Evolutionary conservation across 352 stramenopile genomes (phyloP), one percentile per base, ranked within the genome.

Genomic region (Phytophthora hybrid): DNA sequence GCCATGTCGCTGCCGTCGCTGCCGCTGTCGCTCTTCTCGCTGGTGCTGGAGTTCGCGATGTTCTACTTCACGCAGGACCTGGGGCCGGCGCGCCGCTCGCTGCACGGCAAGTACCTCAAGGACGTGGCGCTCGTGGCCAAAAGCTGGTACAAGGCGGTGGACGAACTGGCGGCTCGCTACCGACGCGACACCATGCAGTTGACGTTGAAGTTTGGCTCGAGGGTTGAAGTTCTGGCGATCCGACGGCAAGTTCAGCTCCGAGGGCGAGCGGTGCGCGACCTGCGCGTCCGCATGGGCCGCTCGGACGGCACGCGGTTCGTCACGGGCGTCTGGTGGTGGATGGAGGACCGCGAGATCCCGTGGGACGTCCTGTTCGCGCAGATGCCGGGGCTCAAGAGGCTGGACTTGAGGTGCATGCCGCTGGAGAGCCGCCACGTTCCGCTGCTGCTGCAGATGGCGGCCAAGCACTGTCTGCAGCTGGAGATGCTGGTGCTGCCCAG

Each of bases 271-370:
- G 60, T 88, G 32, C 69, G 74, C 5, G 71, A 79, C 16, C 71
- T 88, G 14, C 63, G 62, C 10, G 44, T 88, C 37, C 66, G 56
- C 37, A 83, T 88, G 77, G 79, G 79, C 23, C 51, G 47, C 5
- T 68, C 59, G 8, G 59, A 81, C 47, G 73, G 78, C 39, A 59
- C 63, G 32, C 69, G 68, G 29, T 83, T 88, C 44, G 60, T 71
- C 21, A 59, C 65, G 18, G 74, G 65, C 0, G 31, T 79, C 37
- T 74, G 68, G 69, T 77, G 68, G 69, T 74, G 69, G 73, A 79
- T 78, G 74, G 74, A 80, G 56, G 65, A 80, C 39, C 74, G 74
- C 4, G 69, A 78, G 39, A 59, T 80, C 18, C 61, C 56, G 13
- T 84, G 75, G 75, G 57, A 76, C 52, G 46, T 60, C 0, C 23